phyloP scores from a whole-genome alignment of 352 stramenopile species.

The Pythium rishiriense region DNA sequence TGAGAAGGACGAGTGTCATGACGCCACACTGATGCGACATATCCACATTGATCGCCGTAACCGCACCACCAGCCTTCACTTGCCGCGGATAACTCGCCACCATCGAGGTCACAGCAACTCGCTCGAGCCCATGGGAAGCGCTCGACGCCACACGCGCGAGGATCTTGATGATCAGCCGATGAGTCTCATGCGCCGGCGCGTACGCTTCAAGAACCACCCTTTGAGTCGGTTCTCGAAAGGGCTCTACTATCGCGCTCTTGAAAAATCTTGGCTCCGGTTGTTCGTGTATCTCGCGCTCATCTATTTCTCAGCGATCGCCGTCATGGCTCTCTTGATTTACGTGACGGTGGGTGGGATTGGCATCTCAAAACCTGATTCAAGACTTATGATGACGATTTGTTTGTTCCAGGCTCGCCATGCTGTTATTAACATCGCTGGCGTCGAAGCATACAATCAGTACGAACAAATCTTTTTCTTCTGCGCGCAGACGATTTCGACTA shows the following conservation, averaged over 20 bases:
- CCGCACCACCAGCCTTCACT: slow-evolving; percentile 24
- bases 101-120: background rate
- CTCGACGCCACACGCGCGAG: slow-evolving; percentile 23
- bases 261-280: slow-evolving; percentile 42
- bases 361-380: background rate
- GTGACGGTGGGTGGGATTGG: slow-evolving; percentile 36
- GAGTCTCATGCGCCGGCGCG: slow-evolving; percentile 37
- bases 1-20: slow-evolving; percentile 24
- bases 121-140: background rate
- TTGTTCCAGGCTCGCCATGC: slow-evolving; percentile 16
- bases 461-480: slow-evolving; percentile 57
- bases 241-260: slow-evolving; percentile 53
- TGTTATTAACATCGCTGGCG: slow-evolving; percentile 22
- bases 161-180: slow-evolving; percentile 32
- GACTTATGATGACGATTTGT: background rate
- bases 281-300: slow-evolving; percentile 39
- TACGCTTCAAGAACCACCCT: slow-evolving; percentile 49
- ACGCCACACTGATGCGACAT: background rate
- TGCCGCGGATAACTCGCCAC: slow-evolving; percentile 14
- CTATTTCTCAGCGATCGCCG: slow-evolving; percentile 41
- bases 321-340: slow-evolving; percentile 44
- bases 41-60: slow-evolving; percentile 31
- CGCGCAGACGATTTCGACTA: slow-evolving; percentile 61
- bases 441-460: slow-evolving; percentile 27
- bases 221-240: slow-evolving; percentile 42